Evolutionary conservation across 148 eudicot genomes (phyloP), one percentile per base, ranked within the genome.

Genomic region (Agrostemma githago): DNA sequence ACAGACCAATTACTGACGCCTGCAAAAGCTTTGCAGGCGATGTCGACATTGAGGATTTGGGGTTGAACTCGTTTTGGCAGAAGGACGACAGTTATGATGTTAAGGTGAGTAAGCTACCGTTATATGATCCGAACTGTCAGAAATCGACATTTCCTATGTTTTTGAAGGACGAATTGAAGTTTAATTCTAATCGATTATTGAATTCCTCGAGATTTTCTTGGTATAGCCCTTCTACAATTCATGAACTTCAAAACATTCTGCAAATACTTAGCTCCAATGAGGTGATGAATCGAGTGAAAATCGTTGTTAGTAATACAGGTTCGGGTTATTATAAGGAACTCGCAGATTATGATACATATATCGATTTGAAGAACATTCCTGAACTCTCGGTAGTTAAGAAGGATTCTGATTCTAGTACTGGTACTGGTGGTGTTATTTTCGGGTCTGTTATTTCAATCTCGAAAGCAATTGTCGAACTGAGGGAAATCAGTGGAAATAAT

Each of bases 41-140:
- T 85, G 92, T 95, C 37, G 99, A 95, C 77, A 85, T 95, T 78
- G 99, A 95, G 58, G 99, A 95, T 82, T 82, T 95, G 77, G 97
- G 99, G 51, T 68, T 85, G 46, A 95, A 95, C 77, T 81, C 89
- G 1, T 95, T 90, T 68, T 92, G 93, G 96, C 80, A 76, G 41
- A 90, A 86, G 62, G 89, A 79, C 21, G 98, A 91, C 16, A 71
- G 76, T 48, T 77, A 72, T 46, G 91, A 84, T 66, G 74, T 73
- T 46, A 90, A 88, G 83, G 74, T 61, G 6, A 81, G 85, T 72
- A 86, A 73, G 39, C 71, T 95, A 66, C 97, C 97, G 60, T 61
- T 71, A 17, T 90, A 90, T 77, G 75, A 83, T 68, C 71, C 80
- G 48, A 85, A 75, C 62, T 80, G 83, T 72, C 85, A 71, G 60